Conservation (phyloP, 2,329 filamentous ascomycete genomes). For the Clarireedia hainanense region DNA sequence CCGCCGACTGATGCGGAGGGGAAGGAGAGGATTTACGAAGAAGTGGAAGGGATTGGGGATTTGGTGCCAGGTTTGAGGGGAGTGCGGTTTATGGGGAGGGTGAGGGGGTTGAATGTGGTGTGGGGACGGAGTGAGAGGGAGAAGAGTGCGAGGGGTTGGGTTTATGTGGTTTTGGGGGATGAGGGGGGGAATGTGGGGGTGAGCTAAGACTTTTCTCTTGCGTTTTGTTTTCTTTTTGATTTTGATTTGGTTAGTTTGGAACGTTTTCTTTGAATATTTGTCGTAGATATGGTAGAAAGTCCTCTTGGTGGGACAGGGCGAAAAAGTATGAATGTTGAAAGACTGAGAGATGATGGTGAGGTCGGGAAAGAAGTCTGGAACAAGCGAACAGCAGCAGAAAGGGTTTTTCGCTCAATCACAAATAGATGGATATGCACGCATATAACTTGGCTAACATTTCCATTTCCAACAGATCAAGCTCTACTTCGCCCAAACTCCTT, state of each 20-base stretch:
- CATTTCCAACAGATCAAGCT: slow-evolving; percentile 37
- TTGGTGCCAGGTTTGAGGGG: slow-evolving; percentile 42
- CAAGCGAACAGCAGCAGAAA: too few relatives aligned
- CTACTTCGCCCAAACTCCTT: slow-evolving; percentile 38
- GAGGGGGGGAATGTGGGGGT: slow-evolving; percentile 34
- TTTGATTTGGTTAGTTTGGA: neutral
- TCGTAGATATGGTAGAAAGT: too few relatives aligned
- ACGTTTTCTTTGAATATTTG: too few relatives aligned
- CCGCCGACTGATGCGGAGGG: slow-evolving; percentile 36
- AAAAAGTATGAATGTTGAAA: too few relatives aligned
- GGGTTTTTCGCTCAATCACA: too few relatives aligned
- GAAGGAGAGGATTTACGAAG: slow-evolving; percentile 36
- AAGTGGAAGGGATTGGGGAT: slow-evolving; percentile 35
- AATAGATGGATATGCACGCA: too few relatives aligned
- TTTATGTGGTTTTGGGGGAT: slow-evolving; percentile 49
- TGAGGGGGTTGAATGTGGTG: slow-evolving; percentile 46
- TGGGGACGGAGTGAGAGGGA: slow-evolving; percentile 35
- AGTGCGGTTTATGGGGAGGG: slow-evolving; percentile 44
- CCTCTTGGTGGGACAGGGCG: too few relatives aligned
- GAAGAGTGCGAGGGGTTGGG: slow-evolving; percentile 40
- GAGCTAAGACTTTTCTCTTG: neutral
- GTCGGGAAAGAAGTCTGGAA: too few relatives aligned
- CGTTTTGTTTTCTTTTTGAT: too few relatives aligned
- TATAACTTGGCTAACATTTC: neutral
- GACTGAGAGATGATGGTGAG: too few relatives aligned